These are phyloP conservation scores for Coemansia asiatica DNA, from an alignment of 192 early-diverging fungal species.

Conservation along the genomic window DNA sequence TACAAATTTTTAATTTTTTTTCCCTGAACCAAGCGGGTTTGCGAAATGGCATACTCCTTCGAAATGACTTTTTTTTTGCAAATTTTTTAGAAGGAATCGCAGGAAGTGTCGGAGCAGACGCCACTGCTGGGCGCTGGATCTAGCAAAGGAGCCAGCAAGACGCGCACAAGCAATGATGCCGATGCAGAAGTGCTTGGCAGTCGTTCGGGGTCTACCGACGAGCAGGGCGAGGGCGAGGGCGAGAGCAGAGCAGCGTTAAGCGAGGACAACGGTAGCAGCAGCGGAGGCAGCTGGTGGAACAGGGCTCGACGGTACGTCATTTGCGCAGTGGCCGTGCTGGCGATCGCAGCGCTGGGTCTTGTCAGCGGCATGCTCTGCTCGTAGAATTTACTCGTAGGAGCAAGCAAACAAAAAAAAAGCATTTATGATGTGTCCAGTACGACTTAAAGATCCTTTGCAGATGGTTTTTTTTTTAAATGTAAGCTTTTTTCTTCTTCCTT, in stretches of 20 bases:
- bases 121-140: slow-evolving; percentile 14
- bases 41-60: neutral
- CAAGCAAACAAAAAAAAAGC: too few species aligned
- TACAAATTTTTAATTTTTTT: neutral
- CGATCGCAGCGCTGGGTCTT: neutral
- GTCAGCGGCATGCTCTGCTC: slow-evolving; percentile 1
- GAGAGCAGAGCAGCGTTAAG: too few species aligned
- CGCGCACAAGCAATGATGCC: neutral
- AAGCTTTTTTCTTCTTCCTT: too few species aligned
- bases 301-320: slow-evolving; percentile 10
- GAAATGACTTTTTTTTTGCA: neutral
- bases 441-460: too few species aligned
- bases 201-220: neutral
- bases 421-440: too few species aligned
- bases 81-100: neutral
- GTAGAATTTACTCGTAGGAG: too few species aligned
- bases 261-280: neutral
- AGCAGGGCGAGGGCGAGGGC: neutral
- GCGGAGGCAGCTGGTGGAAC: neutral
- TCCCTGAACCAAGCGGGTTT: neutral
- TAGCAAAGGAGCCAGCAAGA: neutral
- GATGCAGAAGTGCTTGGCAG: neutral
- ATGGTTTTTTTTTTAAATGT: too few species aligned
- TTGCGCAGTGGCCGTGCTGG: neutral
- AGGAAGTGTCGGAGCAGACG: slow-evolving; percentile 11